Evolutionary conservation across 345 rosid species (phyloP).

Genomic region (Bruguiera sexangula): DNA sequence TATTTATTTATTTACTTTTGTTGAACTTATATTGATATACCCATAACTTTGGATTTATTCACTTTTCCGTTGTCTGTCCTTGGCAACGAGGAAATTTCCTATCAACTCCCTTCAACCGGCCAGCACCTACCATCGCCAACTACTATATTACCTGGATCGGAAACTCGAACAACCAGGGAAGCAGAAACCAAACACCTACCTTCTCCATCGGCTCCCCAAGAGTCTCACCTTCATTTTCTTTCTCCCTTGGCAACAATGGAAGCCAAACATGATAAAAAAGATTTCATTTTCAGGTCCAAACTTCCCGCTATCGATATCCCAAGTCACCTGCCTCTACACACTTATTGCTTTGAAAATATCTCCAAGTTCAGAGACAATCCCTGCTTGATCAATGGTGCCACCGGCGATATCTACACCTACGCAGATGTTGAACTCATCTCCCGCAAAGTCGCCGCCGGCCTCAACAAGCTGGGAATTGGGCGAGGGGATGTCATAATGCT

Average conservation of each 20-base stretch:
- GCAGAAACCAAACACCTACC: constrained; percentile 28
- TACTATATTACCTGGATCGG: constrained; percentile 36
- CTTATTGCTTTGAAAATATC: constrained; percentile 64
- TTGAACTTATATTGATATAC: background rate
- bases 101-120: constrained; percentile 26
- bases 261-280: constrained; percentile 16
- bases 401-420: constrained; percentile 56
- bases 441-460: constrained; percentile 57
- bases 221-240: background rate
- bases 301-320: constrained; percentile 79
- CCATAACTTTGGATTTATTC: background rate
- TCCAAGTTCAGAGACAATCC: constrained; percentile 43
- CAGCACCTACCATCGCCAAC: constrained; percentile 33
- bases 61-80: background rate
- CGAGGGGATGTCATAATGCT: constrained; percentile 76
- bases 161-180: constrained; percentile 28
- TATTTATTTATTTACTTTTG: background rate
- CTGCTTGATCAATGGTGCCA: constrained; percentile 67
- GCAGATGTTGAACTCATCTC: constrained; percentile 64
- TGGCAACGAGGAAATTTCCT: background rate
- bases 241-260: constrained; percentile 29
- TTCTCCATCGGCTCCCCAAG: constrained; percentile 7
- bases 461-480: constrained; percentile 47
- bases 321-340: constrained; percentile 52
- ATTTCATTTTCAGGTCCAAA: constrained; percentile 68